Evolutionary conservation across 805 yeast species (phyloP).

Genomic region (Metschnikowia corniflorae): DNA sequence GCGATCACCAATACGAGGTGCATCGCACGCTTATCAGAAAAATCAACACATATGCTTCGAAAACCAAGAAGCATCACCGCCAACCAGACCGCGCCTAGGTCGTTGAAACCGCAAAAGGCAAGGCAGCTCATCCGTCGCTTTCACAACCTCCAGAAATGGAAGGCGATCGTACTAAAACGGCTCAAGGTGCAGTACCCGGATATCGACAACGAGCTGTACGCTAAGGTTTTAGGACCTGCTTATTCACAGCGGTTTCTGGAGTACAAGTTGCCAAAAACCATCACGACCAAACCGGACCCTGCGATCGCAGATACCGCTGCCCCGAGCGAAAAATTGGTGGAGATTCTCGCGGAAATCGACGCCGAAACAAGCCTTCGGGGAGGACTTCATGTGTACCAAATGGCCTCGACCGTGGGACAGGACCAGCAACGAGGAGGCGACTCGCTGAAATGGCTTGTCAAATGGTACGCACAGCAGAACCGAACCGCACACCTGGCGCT

Average conservation of each 20-base stretch:
- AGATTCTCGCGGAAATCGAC: slow-evolving; percentile 51
- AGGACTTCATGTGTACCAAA: slow-evolving; percentile 75
- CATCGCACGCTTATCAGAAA: too few relatives aligned
- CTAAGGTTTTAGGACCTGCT: slow-evolving; percentile 9
- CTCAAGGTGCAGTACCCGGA: slow-evolving; percentile 21
- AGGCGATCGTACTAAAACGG: slow-evolving; percentile 36
- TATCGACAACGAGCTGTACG: slow-evolving; percentile 23
- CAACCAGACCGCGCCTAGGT: slow-evolving; percentile 31
- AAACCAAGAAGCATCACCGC: slow-evolving; percentile 33
- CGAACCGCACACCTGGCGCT: slow-evolving; percentile 43
- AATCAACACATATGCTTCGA: slow-evolving; percentile 27
- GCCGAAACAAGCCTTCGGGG: slow-evolving; percentile 63
- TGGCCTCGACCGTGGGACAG: slow-evolving; percentile 86
- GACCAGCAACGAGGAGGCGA: slow-evolving; percentile 80
- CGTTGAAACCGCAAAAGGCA: slow-evolving; percentile 66
- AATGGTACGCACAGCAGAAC: slow-evolving; percentile 43
- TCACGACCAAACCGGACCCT: slow-evolving; percentile 11
- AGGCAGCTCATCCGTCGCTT: slow-evolving; percentile 73
- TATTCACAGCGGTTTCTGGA: slow-evolving; percentile 7
- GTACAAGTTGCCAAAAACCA: slow-evolving; percentile 8
- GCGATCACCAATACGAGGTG: too few relatives aligned
- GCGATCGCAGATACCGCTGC: slow-evolving; percentile 19
- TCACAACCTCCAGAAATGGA: slow-evolving; percentile 65
- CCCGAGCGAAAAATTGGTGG: slow-evolving; percentile 17
- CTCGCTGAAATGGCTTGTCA: slow-evolving; percentile 75